Conservation (phyloP, 1,284 basidiomycete genomes). For the Chalciporus piperatoides region DNA sequence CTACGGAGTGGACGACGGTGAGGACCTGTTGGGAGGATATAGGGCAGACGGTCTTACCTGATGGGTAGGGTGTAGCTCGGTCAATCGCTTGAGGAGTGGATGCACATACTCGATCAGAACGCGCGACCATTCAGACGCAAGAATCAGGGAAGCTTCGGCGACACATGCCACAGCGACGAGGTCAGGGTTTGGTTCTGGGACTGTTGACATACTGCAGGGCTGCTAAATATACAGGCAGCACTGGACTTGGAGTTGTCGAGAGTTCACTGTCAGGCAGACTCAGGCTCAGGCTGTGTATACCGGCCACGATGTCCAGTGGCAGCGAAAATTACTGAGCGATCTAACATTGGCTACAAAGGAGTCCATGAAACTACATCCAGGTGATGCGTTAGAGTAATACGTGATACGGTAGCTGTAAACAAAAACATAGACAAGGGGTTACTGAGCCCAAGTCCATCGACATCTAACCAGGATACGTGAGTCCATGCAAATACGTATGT, state of each 20-base stretch:
- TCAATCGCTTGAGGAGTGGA: conserved; percentile 51
- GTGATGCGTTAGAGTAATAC: neutral
- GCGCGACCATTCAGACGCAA: conserved; percentile 52
- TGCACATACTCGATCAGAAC: conserved; percentile 48
- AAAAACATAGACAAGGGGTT: neutral
- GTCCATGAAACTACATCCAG: neutral
- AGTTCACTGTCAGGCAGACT: too few species aligned
- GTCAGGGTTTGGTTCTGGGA: conserved; percentile 23
- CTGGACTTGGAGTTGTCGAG: neutral
- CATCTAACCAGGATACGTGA: neutral
- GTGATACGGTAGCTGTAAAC: neutral
- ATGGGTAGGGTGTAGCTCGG: conserved; percentile 39
- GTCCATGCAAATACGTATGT: conserved; percentile 10
- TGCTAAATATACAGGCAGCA: neutral
- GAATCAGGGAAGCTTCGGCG: conserved; percentile 57
- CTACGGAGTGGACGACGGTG: conserved; percentile 30
- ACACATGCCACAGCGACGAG: conserved; percentile 54
- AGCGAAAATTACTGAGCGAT: too few species aligned
- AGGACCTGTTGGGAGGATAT: conserved; percentile 1
- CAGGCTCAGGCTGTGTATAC: neutral
- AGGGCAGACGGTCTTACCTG: conserved; percentile 24
- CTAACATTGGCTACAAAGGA: neutral
- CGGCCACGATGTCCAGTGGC: too few species aligned
- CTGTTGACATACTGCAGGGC: conserved; percentile 20
- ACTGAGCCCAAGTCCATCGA: conserved; percentile 12